A percentile compares a stretch with the other conserved stretches of the same genome.
phyloP scores from a whole-genome alignment of 2,329 filamentous ascomycete genomes.

The Hymenoscyphus repandus region DNA sequence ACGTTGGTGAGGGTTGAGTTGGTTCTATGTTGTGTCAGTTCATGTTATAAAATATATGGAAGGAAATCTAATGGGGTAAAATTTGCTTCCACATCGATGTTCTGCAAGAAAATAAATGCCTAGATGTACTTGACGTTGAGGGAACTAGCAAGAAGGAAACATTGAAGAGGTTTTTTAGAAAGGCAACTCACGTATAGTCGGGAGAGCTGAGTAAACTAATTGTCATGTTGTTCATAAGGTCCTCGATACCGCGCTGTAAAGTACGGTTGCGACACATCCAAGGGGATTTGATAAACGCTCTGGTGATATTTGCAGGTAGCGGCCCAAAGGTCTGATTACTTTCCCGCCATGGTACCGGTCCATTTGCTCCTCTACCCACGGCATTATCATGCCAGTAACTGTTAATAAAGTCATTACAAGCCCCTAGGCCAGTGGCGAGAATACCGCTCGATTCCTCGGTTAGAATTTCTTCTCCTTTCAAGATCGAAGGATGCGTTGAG shows the following conservation, averaged over 20 bases:
- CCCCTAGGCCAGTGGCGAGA: conserved; percentile 1
- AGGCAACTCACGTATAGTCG: too few species aligned
- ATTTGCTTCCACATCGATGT: too few species aligned
- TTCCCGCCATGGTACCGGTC: background rate
- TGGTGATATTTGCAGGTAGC: background rate
- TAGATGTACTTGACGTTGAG: too few species aligned
- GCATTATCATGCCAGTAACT: too few species aligned
- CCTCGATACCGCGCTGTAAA: conserved; percentile 15
- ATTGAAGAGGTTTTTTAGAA: too few species aligned
- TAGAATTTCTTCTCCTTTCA: background rate
- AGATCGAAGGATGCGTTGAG: background rate
- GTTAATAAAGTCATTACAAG: background rate
- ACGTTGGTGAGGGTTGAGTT: too few species aligned
- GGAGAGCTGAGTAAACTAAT: conserved; percentile 20
- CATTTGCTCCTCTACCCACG: background rate
- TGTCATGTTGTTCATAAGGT: conserved; percentile 22
- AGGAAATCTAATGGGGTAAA: too few species aligned
- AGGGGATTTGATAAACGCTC: background rate
- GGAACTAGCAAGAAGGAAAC: too few species aligned
- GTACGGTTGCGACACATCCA: conserved; percentile 20
- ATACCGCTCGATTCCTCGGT: background rate
- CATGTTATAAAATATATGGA: too few species aligned
- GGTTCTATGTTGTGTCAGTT: too few species aligned
- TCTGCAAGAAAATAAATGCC: too few species aligned
- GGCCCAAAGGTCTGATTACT: too few species aligned